Conservation (phyloP, 306 rosid genomes). For the Casuarina equisetifolia region DNA sequence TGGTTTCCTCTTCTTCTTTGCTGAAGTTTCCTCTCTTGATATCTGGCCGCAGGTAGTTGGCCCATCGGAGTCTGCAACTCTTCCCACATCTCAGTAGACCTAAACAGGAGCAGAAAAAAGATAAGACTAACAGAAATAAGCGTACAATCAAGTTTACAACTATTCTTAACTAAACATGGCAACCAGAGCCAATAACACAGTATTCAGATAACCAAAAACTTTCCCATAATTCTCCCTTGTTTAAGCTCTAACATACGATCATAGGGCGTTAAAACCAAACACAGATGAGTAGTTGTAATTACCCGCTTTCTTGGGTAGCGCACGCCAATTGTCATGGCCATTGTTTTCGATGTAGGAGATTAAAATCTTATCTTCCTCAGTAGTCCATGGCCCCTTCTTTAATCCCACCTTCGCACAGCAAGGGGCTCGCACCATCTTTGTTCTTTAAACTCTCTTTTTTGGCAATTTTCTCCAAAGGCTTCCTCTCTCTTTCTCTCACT, state of each 20-base stretch:
- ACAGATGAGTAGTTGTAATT: background rate
- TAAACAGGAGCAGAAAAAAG: constrained; percentile 15
- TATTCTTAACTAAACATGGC: no score
- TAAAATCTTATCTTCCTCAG: constrained; percentile 80
- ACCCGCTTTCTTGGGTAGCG: constrained; percentile 98
- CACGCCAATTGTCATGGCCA: constrained; percentile 96
- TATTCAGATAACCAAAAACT: no score
- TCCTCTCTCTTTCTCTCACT: background rate
- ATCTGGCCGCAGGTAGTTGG: constrained; percentile 81
- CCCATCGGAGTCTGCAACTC: constrained; percentile 93
- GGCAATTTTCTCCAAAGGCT: background rate
- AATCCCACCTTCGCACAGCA: constrained; percentile 95
- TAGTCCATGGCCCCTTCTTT: constrained; percentile 90
- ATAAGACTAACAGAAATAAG: constrained; percentile 6
- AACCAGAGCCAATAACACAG: no score
- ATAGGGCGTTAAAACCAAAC: no score
- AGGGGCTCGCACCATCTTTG: constrained; percentile 91
- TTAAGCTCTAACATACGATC: no score
- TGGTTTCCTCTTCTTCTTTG: constrained; percentile 68
- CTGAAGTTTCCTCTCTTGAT: constrained; percentile 95
- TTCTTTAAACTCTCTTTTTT: background rate
- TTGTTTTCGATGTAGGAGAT: constrained; percentile 49
- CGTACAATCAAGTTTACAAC: background rate
- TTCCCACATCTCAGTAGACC: constrained; percentile 92
- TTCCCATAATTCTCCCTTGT: background rate